These are phyloP conservation scores for Hydnomerulius pinastri DNA, from an alignment of 768 basidiomycete species.

Conservation along the genomic window DNA sequence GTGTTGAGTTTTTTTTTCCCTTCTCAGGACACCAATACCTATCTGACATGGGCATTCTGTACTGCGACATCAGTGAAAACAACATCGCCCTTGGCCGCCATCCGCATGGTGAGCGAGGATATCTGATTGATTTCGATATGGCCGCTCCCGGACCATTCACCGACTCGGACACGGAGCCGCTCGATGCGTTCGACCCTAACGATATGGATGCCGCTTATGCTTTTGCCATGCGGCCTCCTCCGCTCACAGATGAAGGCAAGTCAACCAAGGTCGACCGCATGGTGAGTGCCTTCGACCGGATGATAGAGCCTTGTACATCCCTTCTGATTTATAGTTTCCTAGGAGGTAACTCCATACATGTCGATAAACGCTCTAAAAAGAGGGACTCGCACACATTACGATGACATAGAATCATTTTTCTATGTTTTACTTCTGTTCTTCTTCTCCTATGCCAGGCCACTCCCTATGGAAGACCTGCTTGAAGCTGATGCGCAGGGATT, in stretches of 20 bases:
- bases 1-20: too few species aligned
- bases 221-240: background rate
- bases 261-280: background rate
- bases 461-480: background rate
- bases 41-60: constrained; percentile 23
- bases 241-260: too few species aligned
- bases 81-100: constrained; percentile 32
- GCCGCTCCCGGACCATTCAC: constrained; percentile 1
- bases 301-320: too few species aligned
- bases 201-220: too few species aligned
- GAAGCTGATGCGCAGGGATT: constrained; percentile 1
- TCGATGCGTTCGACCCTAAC: background rate
- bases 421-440: constrained; percentile 17
- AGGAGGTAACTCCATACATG: constrained; percentile 9
- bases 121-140: constrained; percentile 34
- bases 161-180: background rate
- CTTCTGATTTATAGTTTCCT: background rate
- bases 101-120: constrained; percentile 20
- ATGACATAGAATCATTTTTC: constrained; percentile 19
- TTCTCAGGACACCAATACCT: constrained; percentile 21
- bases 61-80: constrained; percentile 36
- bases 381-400: constrained; percentile 2
- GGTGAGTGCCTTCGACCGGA: background rate
- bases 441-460: constrained; percentile 8
- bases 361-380: constrained; percentile 9